A percentile compares a stretch with the other conserved stretches of the same genome.
Evolutionary conservation across 345 rosid species (phyloP).

Genomic region (Aethionema arabicum): DNA sequence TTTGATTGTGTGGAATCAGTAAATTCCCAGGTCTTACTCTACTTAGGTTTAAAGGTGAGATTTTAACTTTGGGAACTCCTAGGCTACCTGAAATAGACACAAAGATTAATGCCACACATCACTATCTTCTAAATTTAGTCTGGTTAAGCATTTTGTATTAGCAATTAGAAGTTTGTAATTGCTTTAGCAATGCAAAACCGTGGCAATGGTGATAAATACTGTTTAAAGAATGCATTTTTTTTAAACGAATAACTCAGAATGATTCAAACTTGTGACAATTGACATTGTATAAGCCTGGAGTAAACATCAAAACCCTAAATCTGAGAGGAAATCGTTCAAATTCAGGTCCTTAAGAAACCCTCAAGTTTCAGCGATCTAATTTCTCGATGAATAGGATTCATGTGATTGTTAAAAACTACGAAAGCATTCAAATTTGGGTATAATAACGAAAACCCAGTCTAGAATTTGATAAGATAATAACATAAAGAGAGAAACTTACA

Average conservation of each 20-base stretch:
- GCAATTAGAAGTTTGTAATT: background rate
- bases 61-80: conserved; percentile 38
- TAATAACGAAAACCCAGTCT: background rate
- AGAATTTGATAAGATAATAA: conserved; percentile 8
- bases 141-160: background rate
- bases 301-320: background rate
- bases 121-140: background rate
- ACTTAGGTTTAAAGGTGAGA: conserved; percentile 25
- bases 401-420: background rate
- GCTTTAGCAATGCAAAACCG: background rate
- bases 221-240: too few species aligned
- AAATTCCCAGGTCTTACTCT: conserved; percentile 29
- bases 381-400: background rate
- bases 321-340: conserved; percentile 1
- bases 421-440: conserved; percentile 13
- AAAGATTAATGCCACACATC: background rate
- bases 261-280: too few species aligned
- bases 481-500: conserved; percentile 33
- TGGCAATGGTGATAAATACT: background rate
- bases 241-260: too few species aligned
- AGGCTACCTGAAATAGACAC: conserved; percentile 36
- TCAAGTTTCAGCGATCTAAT: background rate
- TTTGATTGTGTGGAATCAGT: conserved; percentile 23
- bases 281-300: too few species aligned
- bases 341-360: conserved; percentile 15